Evolutionary conservation across 1,139 yeast species (phyloP).

Genomic region (Blastobotrys raffinosifermentans): DNA sequence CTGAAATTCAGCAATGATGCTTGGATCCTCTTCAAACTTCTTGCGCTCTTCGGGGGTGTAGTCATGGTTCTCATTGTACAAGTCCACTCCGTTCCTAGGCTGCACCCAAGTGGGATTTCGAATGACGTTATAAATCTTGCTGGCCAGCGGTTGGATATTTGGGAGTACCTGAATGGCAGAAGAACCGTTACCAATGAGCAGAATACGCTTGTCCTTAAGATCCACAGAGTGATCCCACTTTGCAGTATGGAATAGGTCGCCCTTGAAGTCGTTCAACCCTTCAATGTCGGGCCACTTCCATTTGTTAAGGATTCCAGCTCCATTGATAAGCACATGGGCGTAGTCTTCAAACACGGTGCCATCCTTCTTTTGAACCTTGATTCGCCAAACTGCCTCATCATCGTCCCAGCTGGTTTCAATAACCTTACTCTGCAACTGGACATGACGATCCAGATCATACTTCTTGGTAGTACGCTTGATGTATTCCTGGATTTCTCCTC

Average conservation of each 20-base stretch:
- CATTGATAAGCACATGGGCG: slow-evolving; percentile 18
- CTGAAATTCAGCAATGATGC: slow-evolving; percentile 2
- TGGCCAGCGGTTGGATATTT: slow-evolving; percentile 10
- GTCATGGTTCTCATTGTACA: slow-evolving; percentile 7
- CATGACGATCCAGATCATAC: slow-evolving; percentile 18
- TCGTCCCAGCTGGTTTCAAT: slow-evolving; percentile 20
- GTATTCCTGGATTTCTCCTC: slow-evolving; percentile 21
- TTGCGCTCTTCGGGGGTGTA: slow-evolving; percentile 10
- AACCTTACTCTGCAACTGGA: slow-evolving; percentile 16
- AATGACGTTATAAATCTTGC: slow-evolving; percentile 8
- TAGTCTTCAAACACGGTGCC: slow-evolving; percentile 12
- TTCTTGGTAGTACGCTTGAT: slow-evolving; percentile 19
- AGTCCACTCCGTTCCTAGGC: slow-evolving; percentile 9
- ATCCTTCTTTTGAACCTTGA: slow-evolving; percentile 14
- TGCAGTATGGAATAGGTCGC: slow-evolving; percentile 22
- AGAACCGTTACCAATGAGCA: slow-evolving; percentile 26
- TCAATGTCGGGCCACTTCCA: slow-evolving; percentile 23
- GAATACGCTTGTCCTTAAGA: slow-evolving; percentile 19
- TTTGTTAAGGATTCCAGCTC: slow-evolving; percentile 21
- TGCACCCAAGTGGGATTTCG: slow-evolving; percentile 10
- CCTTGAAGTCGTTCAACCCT: slow-evolving; percentile 23
- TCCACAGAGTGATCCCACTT: slow-evolving; percentile 23
- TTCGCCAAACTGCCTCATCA: slow-evolving; percentile 18
- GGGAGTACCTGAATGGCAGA: slow-evolving; percentile 26
- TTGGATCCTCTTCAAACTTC: background rate